Evolutionary conservation across 2,329 filamentous ascomycete species (phyloP).

Genomic region (Claviceps sp.): DNA sequence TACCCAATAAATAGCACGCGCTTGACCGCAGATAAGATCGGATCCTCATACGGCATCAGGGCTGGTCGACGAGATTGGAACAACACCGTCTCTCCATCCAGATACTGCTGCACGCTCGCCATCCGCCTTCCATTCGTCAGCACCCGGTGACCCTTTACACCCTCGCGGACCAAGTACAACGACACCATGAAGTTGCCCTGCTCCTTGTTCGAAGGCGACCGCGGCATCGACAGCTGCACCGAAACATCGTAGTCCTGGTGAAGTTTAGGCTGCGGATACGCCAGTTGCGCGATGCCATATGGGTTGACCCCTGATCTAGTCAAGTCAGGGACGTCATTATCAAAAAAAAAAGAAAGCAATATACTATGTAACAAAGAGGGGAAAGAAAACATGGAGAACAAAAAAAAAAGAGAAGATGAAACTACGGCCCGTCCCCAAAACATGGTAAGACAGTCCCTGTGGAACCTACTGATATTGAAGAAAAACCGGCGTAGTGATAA

Average conservation of each 20-base stretch:
- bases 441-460: too few species aligned
- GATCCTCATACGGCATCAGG: slow-evolving; percentile 67
- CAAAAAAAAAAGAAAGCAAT: background rate
- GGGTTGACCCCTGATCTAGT: slow-evolving; percentile 36
- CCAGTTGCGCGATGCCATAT: slow-evolving; percentile 35
- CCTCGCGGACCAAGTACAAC: slow-evolving; percentile 47
- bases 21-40: slow-evolving; percentile 47
- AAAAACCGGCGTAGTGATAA: slow-evolving; percentile 38
- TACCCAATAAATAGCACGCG: slow-evolving; percentile 52
- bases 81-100: slow-evolving; percentile 30
- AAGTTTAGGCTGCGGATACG: slow-evolving; percentile 42
- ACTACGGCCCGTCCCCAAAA: background rate
- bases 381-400: too few species aligned
- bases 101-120: slow-evolving; percentile 17
- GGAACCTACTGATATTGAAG: slow-evolving; percentile 43
- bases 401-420: background rate
- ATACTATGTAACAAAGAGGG: too few species aligned
- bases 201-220: slow-evolving; percentile 59
- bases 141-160: background rate
- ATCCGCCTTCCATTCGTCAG: background rate
- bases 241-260: slow-evolving; percentile 77
- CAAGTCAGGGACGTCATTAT: slow-evolving; percentile 5
- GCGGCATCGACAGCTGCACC: slow-evolving; percentile 62
- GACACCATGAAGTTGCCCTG: slow-evolving; percentile 93
- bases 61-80: slow-evolving; percentile 59